Evolutionary conservation across 768 basidiomycete genomes (phyloP), one percentile per base, ranked within the genome.

Genomic region (Pleurotus platypus): DNA sequence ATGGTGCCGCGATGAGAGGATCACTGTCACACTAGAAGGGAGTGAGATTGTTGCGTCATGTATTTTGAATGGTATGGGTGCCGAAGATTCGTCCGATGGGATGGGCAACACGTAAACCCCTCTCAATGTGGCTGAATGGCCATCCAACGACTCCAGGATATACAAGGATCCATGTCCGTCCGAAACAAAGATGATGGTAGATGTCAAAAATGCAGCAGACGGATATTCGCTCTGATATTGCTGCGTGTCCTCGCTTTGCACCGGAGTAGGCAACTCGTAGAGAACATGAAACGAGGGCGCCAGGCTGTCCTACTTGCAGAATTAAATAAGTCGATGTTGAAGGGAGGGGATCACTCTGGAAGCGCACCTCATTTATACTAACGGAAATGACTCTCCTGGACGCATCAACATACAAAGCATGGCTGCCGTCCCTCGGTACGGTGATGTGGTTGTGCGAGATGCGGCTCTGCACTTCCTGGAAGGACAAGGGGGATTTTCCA

Each of bases 391-490:
- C 82, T 53, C 75, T 79, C 55, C 81, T 78, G 3, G 82, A 75
- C 35, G 78, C 73, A 63, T 93, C 92, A 22, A 94, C 71, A 63
- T 92, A 94, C 24, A 85, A 70, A 2, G 83, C 83, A 20, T 75
- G 74, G 18, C 74, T 70, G 9, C 75, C 73, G 37, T 76, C 67
- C 13, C 67, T 66, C 16, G 80, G 79, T 2, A 83, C 70, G 11
- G 78, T 71, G 12, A 94, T 78, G 65, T 94, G 92, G 62, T 94
- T 93, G 69, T 94, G 89, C 13, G 86, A 81, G 58, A 94, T 90
- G 49, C 92, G 78, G 64, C 87, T 90, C 67, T 90, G 87, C 56
- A 93, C 87, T 63, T 94, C 92, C 57, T 90, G 80, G 63, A 92
- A 89, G 1, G 86, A 84, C 18, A 93, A 75, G 6, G 84, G 83